Evolutionary conservation across 805 yeast species (phyloP).

Genomic region (Crinitomyces ghanaensis): DNA sequence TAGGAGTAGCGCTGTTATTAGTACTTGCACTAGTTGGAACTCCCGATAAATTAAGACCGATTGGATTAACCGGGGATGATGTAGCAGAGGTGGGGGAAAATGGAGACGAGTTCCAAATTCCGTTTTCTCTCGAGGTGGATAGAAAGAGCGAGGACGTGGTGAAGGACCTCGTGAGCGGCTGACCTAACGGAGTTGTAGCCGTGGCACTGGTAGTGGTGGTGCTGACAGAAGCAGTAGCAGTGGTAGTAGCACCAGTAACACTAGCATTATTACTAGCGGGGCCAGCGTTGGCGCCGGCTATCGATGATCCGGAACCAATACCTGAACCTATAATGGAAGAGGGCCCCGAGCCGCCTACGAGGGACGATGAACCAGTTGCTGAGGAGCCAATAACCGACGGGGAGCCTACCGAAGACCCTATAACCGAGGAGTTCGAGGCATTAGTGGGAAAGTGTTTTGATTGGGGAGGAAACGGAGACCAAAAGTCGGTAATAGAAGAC

Average conservation of each 20-base stretch:
- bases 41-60: background rate
- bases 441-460: background rate
- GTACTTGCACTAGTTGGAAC: background rate
- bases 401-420: conserved; percentile 1
- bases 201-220: conserved; percentile 1
- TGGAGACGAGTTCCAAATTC: conserved; percentile 1
- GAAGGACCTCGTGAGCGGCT: conserved; percentile 1
- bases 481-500: conserved; percentile 1
- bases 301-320: background rate
- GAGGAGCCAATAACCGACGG: background rate
- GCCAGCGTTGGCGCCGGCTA: background rate
- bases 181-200: conserved; percentile 2
- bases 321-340: background rate
- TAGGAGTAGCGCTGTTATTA: conserved; percentile 2
- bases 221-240: background rate
- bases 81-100: background rate
- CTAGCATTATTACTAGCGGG: conserved; percentile 2
- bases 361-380: conserved; percentile 5
- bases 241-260: background rate
- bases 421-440: background rate
- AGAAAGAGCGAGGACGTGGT: background rate
- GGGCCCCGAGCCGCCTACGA: background rate
- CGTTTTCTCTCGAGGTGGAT: conserved; percentile 2
- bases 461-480: background rate
- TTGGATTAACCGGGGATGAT: background rate